Percentiles rank a stretch among this genome's conserved stretches.
phyloP scores from a whole-genome alignment of 768 basidiomycete species.

The Symmetrospora coprosmae region DNA sequence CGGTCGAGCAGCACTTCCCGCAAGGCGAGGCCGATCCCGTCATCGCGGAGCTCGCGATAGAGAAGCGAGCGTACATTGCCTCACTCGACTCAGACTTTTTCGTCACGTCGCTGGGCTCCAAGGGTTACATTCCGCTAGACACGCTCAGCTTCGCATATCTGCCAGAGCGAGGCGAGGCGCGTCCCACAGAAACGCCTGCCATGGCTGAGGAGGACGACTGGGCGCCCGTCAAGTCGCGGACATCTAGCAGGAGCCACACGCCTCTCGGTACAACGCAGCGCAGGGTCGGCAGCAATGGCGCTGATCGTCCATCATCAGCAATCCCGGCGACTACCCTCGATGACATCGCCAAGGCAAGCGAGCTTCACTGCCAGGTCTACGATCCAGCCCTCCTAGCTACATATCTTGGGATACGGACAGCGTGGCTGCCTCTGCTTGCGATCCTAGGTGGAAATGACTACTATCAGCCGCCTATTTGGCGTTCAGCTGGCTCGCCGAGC shows the following conservation, averaged over 20 bases:
- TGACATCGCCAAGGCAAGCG: not conserved
- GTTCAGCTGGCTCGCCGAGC: not conserved
- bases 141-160: not conserved
- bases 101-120: slow-evolving; percentile 5
- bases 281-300: no score
- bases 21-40: slow-evolving; percentile 1
- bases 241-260: no score
- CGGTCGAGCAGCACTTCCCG: not conserved
- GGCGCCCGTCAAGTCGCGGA: not conserved
- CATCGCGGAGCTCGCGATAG: slow-evolving; percentile 10
- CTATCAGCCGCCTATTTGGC: slow-evolving; percentile 1
- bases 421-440: not conserved
- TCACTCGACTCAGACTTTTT: slow-evolving; percentile 17
- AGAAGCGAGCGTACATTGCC: not conserved
- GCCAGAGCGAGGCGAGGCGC: not conserved
- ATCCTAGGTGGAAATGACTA: slow-evolving; percentile 13
- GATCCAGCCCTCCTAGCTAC: not conserved
- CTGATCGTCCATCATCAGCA: no score
- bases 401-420: not conserved
- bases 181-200: not conserved
- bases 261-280: no score
- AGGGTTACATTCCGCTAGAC: slow-evolving; percentile 18
- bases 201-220: not conserved
- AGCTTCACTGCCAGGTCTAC: not conserved
- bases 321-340: no score